A percentile compares a stretch with the other conserved stretches of the same genome.
These are phyloP conservation scores for Anthracocystis setariae DNA, from an alignment of 1,284 basidiomycete species.

Conservation along the genomic window DNA sequence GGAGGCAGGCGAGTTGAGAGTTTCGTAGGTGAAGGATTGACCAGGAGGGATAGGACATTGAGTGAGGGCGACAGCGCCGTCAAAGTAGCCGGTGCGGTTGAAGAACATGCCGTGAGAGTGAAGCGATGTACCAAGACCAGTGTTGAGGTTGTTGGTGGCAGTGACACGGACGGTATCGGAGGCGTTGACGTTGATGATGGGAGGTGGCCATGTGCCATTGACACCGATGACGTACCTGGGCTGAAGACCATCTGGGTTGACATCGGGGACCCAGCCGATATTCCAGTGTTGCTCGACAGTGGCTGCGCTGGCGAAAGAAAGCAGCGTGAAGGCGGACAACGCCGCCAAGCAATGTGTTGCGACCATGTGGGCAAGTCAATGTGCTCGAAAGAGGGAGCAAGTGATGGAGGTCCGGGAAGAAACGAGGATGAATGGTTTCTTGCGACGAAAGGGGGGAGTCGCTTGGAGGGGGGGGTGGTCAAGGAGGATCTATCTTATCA, in stretches of 20 bases:
- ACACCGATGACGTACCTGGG: conserved; percentile 56
- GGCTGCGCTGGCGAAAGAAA: conserved; percentile 42
- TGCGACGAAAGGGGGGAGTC: not conserved
- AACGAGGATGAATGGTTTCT: not conserved
- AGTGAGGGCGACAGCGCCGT: conserved; percentile 60
- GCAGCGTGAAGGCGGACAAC: conserved; percentile 26
- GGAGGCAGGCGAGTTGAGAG: conserved; percentile 43
- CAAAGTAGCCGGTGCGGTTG: conserved; percentile 57
- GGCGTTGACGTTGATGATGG: conserved; percentile 61
- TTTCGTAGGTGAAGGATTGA: conserved; percentile 52
- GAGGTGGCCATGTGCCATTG: conserved; percentile 61
- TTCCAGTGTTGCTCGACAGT: conserved; percentile 73
- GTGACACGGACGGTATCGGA: conserved; percentile 60
- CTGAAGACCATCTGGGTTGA: conserved; percentile 63
- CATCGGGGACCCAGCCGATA: conserved; percentile 71
- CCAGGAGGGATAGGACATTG: conserved; percentile 66
- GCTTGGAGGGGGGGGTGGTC: not conserved
- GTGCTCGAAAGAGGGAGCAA: conserved; percentile 3
- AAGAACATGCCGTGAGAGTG: conserved; percentile 66
- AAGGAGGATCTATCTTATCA: not conserved
- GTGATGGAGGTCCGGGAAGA: not conserved
- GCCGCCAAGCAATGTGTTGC: conserved; percentile 9
- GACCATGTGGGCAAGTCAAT: conserved; percentile 13
- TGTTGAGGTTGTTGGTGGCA: conserved; percentile 59
- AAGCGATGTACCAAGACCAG: conserved; percentile 50